These are phyloP conservation scores for Antitrichia curtipendula DNA, from an alignment of 225 moss, liverwort and hornwort species.

Conservation along the genomic window DNA sequence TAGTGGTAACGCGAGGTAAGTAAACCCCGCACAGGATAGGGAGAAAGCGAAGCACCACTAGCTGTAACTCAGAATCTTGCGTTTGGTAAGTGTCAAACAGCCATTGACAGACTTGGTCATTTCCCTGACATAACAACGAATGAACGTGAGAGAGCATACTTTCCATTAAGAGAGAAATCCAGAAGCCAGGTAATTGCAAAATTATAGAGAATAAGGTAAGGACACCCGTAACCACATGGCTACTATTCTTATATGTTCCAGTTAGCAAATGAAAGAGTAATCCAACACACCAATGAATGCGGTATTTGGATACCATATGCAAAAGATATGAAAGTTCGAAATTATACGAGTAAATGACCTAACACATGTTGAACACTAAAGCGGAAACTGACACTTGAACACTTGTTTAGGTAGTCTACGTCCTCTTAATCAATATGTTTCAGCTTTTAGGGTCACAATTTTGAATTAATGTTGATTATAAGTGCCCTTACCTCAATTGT, in stretches of 20 bases:
- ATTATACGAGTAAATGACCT: neutral
- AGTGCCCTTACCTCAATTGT: neutral
- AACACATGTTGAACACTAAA: neutral
- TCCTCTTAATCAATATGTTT: neutral
- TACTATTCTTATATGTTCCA: neutral
- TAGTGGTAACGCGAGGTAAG: constrained; percentile 42
- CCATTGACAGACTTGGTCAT: constrained; percentile 88
- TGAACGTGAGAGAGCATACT: neutral
- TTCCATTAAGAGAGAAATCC: neutral
- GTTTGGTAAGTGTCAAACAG: constrained; percentile 81
- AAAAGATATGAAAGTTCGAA: neutral
- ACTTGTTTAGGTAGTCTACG: neutral
- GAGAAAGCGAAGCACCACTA: constrained; percentile 70
- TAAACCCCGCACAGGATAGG: constrained; percentile 77
- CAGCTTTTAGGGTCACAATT: neutral
- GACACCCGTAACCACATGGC: neutral
- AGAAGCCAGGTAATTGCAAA: neutral
- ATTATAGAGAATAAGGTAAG: neutral
- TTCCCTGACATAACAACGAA: constrained; percentile 32
- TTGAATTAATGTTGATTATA: neutral
- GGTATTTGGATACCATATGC: neutral
- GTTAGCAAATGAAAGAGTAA: neutral
- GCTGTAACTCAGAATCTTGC: constrained; percentile 62
- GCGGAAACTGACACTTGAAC: neutral
- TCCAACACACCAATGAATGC: neutral